These are phyloP conservation scores for Pleurotus pulmonarius DNA, from an alignment of 768 basidiomycete genomes.

Conservation along the genomic window DNA sequence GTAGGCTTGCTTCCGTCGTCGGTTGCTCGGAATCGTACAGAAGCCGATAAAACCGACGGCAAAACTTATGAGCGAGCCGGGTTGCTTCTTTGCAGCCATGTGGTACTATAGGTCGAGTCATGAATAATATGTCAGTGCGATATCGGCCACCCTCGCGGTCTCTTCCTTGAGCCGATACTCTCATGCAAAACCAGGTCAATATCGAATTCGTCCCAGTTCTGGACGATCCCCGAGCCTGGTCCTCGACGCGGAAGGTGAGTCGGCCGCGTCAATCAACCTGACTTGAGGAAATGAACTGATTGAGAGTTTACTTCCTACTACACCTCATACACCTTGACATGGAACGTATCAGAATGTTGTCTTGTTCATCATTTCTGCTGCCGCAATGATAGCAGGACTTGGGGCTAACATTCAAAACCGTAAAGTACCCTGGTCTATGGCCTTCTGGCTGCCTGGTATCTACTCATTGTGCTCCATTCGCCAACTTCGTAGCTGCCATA, in stretches of 20 bases:
- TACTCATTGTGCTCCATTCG: not conserved
- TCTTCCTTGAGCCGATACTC: too few species aligned
- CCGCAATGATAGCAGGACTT: constrained; percentile 56
- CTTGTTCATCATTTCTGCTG: constrained; percentile 44
- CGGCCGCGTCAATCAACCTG: too few species aligned
- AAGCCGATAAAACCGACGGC: too few species aligned
- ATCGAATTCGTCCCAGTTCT: not conserved
- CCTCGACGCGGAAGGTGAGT: not conserved
- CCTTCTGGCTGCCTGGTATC: not conserved
- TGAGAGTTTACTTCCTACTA: too few species aligned
- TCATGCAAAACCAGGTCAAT: not conserved
- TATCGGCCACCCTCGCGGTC: too few species aligned
- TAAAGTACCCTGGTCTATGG: constrained; percentile 21
- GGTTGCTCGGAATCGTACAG: too few species aligned
- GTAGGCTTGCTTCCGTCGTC: too few species aligned
- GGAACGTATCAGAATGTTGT: constrained; percentile 31
- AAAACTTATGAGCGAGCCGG: too few species aligned
- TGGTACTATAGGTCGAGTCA: too few species aligned
- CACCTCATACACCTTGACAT: not conserved
- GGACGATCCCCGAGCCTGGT: not conserved
- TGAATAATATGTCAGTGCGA: too few species aligned
- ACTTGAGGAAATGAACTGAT: too few species aligned
- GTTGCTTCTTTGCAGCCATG: too few species aligned
- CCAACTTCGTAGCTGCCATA: constrained; percentile 49
- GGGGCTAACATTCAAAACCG: constrained; percentile 63